phyloP scores from a whole-genome alignment of 805 yeast species.

The Spathaspora girioi region DNA sequence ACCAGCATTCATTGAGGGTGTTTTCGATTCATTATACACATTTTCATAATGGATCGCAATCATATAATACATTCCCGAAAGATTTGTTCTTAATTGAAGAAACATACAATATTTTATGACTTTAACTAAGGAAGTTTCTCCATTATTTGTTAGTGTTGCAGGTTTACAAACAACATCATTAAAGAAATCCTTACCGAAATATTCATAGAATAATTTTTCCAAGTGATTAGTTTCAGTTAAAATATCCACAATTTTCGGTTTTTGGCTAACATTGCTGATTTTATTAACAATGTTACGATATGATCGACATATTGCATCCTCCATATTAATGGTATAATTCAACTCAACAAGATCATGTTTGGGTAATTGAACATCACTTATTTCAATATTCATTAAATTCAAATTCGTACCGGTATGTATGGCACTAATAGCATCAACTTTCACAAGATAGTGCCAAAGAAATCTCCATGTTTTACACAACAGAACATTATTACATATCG shows the following conservation, averaged over 20 bases:
- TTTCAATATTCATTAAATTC: slow-evolving; percentile 22
- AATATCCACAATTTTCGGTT: slow-evolving; percentile 34
- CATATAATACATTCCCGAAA: slow-evolving; percentile 38
- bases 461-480: slow-evolving; percentile 32
- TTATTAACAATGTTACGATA: slow-evolving; percentile 27
- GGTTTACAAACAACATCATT: slow-evolving; percentile 34
- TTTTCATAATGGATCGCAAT: slow-evolving; percentile 40
- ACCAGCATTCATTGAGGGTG: slow-evolving; percentile 34
- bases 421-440: slow-evolving; percentile 27
- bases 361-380: slow-evolving; percentile 33
- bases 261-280: slow-evolving; percentile 22
- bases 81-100: slow-evolving; percentile 34
- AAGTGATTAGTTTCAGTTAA: slow-evolving; percentile 32
- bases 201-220: slow-evolving; percentile 31
- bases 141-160: slow-evolving; percentile 9
- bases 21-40: slow-evolving; percentile 22
- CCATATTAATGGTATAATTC: slow-evolving; percentile 11
- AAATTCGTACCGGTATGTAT: slow-evolving; percentile 31
- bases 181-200: slow-evolving; percentile 41
- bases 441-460: slow-evolving; percentile 31
- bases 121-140: slow-evolving; percentile 27
- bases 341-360: slow-evolving; percentile 10
- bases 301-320: slow-evolving; percentile 17
- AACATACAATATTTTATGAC: slow-evolving; percentile 33
- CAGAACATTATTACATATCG: slow-evolving; percentile 23